Base-by-base conservation (phyloP, 2,329 filamentous ascomycete species). In the Didymella pomorum region DNA sequence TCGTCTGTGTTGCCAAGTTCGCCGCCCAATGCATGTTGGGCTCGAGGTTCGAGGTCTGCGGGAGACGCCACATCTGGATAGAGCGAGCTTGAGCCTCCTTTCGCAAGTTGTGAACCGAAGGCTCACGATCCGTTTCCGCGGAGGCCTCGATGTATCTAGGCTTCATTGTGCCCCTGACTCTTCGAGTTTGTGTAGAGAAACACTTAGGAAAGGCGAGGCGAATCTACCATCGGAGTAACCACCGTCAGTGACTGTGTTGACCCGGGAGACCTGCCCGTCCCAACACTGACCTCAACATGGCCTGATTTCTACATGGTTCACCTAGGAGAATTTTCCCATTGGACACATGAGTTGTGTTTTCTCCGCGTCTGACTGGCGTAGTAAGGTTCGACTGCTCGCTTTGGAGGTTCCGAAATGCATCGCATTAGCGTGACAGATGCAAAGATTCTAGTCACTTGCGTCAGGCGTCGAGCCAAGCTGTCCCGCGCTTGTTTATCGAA, bases 381-480 rank as follows among this genome's bases (percentile, higher is more conserved):
- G 23, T 46, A 46, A 53, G 41, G 26, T 45, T 54, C 45, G 46
- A 9, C 31, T 44, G 56, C 45, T 53, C 31, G 28, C 35, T 58
- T 53, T 9, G 18, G 25, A 49, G 49, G 44, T 43, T 45, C 45
- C 44, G 50, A 21, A 41, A 9, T 50, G 39, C 41, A 23, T 41
- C 26, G 41, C 31, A 42, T 42, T 54, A 54, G 50, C 50, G 50
- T 58, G 49, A 53, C 56, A 58, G 56, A 44, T 58, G 56, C 25
- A 39, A 49, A 25, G 39, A 48, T 52, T 52, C 33, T 52, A 52
- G 48, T 52, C 35, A 33, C 45, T 54, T 41, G 49, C 29, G 29
- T 52, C 29, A 58, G 28, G 28, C 44, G 31, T 18, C 25, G 12
- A 29, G 41, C 31, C 41, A 53, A 49, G 37, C 44, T 53, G 29